phyloP scores from a whole-genome alignment of 1,139 yeast species.

The Komagataea norvegica region DNA sequence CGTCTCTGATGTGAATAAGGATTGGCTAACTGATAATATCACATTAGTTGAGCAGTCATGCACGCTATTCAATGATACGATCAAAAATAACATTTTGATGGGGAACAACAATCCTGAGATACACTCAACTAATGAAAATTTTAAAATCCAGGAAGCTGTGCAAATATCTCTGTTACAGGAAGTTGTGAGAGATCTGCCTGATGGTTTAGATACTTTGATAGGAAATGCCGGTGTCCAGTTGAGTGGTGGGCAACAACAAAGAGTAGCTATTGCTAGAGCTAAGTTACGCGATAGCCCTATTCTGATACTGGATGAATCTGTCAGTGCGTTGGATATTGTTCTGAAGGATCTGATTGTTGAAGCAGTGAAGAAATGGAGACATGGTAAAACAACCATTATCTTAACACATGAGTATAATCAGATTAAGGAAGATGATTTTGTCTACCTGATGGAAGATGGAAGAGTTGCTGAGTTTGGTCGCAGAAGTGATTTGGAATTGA shows the following conservation, averaged over 20 bases:
- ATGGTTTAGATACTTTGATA: constrained; percentile 51
- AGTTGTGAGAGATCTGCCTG: constrained; percentile 42
- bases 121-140: constrained; percentile 19
- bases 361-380: constrained; percentile 56
- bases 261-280: constrained; percentile 82
- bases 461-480: constrained; percentile 41
- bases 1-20: constrained; percentile 37
- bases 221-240: constrained; percentile 44
- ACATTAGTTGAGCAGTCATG: constrained; percentile 72
- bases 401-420: constrained; percentile 72
- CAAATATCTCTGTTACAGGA: constrained; percentile 47
- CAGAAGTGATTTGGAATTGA: constrained; percentile 31
- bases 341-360: constrained; percentile 43
- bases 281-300: constrained; percentile 65
- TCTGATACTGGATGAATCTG: constrained; percentile 77
- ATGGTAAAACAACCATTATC: constrained; percentile 66
- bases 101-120: constrained; percentile 30
- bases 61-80: constrained; percentile 56
- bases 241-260: constrained; percentile 93
- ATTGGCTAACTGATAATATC: constrained; percentile 59
- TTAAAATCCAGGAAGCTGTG: constrained; percentile 42
- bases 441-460: constrained; percentile 59
- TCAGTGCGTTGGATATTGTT: constrained; percentile 68
- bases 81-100: constrained; percentile 60
- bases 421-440: constrained; percentile 49